A percentile compares a stretch with the other conserved stretches of the same genome.
Evolutionary conservation across 768 basidiomycete species (phyloP).

Genomic region (Trametes cinnabarina): DNA sequence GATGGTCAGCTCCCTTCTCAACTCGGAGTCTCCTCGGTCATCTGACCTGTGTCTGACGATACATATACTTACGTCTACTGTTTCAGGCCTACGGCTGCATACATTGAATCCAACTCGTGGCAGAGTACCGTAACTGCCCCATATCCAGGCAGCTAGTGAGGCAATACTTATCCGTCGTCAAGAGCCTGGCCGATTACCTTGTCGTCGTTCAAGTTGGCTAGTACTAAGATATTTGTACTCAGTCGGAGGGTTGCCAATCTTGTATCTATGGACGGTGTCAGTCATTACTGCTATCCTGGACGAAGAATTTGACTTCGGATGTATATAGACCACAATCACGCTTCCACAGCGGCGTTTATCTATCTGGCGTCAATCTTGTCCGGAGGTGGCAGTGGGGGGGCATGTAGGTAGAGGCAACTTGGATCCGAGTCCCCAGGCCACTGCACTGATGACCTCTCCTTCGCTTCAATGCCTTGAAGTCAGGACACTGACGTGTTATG

Average conservation of each 20-base stretch:
- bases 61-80: not conserved
- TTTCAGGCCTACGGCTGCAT: conserved; percentile 67
- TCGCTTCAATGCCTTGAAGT: too few relatives aligned
- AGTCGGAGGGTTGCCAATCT: not conserved
- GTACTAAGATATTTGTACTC: conserved; percentile 34
- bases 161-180: conserved; percentile 61
- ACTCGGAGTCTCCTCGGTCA: not conserved
- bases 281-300: conserved; percentile 13
- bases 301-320: conserved; percentile 13
- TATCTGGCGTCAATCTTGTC: too few relatives aligned
- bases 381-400: too few relatives aligned
- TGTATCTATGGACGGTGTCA: conserved; percentile 1
- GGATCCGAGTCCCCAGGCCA: too few relatives aligned
- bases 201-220: conserved; percentile 52
- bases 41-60: not conserved
- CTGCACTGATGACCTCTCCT: too few relatives aligned
- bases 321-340: conserved; percentile 9
- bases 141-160: conserved; percentile 66
- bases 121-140: conserved; percentile 71
- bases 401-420: too few relatives aligned
- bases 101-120: conserved; percentile 76
- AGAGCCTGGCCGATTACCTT: conserved; percentile 77
- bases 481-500: too few relatives aligned
- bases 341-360: conserved; percentile 14
- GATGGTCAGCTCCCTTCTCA: conserved; percentile 45